Conservation (phyloP, 345 rosid species). For the Geranium rotundifolium region DNA sequence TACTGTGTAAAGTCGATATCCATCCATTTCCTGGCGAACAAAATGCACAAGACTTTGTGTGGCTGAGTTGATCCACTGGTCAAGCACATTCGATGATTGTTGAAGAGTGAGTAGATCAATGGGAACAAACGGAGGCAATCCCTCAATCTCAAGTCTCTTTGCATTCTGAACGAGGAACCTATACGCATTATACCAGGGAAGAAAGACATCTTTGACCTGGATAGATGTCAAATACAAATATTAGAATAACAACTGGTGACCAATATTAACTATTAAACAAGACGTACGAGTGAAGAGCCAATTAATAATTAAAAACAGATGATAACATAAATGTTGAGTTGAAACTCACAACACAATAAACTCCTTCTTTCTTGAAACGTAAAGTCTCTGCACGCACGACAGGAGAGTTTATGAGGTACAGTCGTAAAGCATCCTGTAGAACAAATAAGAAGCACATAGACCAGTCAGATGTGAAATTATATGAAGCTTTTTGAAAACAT, state of each 20-base stretch:
- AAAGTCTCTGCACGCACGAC: slow-evolving; percentile 96
- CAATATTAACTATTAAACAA: background rate
- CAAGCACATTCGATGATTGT: slow-evolving; percentile 75
- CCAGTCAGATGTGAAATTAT: background rate
- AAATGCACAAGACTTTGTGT: slow-evolving; percentile 96
- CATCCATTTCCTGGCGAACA: slow-evolving; percentile 87
- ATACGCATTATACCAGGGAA: slow-evolving; percentile 99
- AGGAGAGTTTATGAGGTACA: slow-evolving; percentile 93
- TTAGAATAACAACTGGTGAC: background rate
- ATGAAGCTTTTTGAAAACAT: background rate
- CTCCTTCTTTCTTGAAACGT: slow-evolving; percentile 92
- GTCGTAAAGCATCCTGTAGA: slow-evolving; percentile 78
- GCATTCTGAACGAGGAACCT: slow-evolving; percentile 97
- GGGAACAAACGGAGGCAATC: slow-evolving; percentile 63
- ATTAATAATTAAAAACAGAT: background rate
- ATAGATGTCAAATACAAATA: slow-evolving; percentile 9
- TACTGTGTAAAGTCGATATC: slow-evolving; percentile 90
- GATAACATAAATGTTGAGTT: background rate
- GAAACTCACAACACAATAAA: slow-evolving; percentile 79
- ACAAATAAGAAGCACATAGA: background rate
- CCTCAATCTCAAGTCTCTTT: slow-evolving; percentile 90
- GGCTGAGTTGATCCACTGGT: slow-evolving; percentile 97
- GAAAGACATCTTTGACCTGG: slow-evolving; percentile 98
- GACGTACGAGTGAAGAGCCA: background rate
- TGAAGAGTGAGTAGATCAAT: slow-evolving; percentile 43